A percentile compares a stretch with the other conserved stretches of the same genome.
Conservation (phyloP, 805 yeast genomes). For the Wickerhamiella dianesei region DNA sequence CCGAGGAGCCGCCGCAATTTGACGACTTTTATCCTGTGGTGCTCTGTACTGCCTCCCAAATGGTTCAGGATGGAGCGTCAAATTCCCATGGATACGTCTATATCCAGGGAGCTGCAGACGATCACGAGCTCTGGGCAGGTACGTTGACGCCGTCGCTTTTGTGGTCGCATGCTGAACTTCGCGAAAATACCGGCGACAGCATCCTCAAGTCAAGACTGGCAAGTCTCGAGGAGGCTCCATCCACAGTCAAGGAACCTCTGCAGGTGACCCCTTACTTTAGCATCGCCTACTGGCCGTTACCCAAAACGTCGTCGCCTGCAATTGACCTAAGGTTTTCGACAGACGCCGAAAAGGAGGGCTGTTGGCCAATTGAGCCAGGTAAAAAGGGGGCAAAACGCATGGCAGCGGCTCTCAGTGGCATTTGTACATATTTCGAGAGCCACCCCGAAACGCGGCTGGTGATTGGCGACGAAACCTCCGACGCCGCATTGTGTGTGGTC, state of each 20-base stretch:
- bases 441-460: slow-evolving; percentile 26
- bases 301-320: not conserved
- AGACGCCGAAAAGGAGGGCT: slow-evolving; percentile 1
- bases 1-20: slow-evolving; percentile 23
- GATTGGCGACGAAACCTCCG: slow-evolving; percentile 52
- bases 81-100: slow-evolving; percentile 40
- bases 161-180: slow-evolving; percentile 37
- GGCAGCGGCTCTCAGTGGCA: slow-evolving; percentile 33
- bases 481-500: slow-evolving; percentile 49
- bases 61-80: slow-evolving; percentile 45
- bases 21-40: slow-evolving; percentile 33
- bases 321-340: not conserved
- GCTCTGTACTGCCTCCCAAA: slow-evolving; percentile 49
- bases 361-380: slow-evolving; percentile 20
- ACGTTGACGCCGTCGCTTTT: slow-evolving; percentile 39
- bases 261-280: slow-evolving; percentile 4
- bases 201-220: not conserved
- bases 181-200: slow-evolving; percentile 12
- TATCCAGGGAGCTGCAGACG: slow-evolving; percentile 92
- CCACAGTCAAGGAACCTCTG: not conserved
- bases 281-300: not conserved
- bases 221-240: not conserved
- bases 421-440: slow-evolving; percentile 25
- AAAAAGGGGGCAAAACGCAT: slow-evolving; percentile 59
- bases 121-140: slow-evolving; percentile 75